A percentile compares a stretch with the other conserved stretches of the same genome.
Conservation (phyloP, 2,329 filamentous ascomycete genomes). For the Botrytis galanthina region DNA sequence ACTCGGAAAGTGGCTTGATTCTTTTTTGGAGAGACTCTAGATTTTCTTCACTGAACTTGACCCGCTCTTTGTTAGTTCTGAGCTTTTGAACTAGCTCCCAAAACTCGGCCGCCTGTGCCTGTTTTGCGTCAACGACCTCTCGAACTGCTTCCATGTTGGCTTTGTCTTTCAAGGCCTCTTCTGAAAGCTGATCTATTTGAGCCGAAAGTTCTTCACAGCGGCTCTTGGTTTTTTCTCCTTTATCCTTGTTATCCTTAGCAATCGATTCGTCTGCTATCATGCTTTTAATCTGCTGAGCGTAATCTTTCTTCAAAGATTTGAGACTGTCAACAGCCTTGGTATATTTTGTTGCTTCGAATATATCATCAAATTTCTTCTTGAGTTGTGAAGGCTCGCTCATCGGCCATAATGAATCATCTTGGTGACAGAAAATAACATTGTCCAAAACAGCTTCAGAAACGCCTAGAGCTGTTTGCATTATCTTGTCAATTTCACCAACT, state of each 20-base stretch:
- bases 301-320: conserved; percentile 78
- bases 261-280: conserved; percentile 73
- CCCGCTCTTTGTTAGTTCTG: conserved; percentile 70
- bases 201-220: conserved; percentile 61
- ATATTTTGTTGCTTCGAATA: conserved; percentile 96
- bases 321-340: conserved; percentile 97
- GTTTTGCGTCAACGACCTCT: conserved; percentile 62
- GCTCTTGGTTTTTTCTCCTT: conserved; percentile 70
- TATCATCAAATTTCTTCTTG: conserved; percentile 95
- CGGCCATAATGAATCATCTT: conserved; percentile 96
- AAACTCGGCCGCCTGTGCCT: conserved; percentile 70
- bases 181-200: conserved; percentile 61
- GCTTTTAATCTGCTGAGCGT: conserved; percentile 70
- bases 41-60: conserved; percentile 67
- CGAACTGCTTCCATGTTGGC: conserved; percentile 19
- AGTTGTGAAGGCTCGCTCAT: conserved; percentile 82
- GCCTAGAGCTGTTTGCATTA: conserved; percentile 82
- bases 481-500: conserved; percentile 75
- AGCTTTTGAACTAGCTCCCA: conserved; percentile 73
- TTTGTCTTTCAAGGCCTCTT: conserved; percentile 56
- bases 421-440: conserved; percentile 96
- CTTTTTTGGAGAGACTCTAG: conserved; percentile 72
- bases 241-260: conserved; percentile 81
- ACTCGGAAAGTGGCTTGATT: conserved; percentile 72
- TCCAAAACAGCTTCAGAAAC: conserved; percentile 89